These are phyloP conservation scores for Citrus unshiu DNA, from an alignment of 345 rosid genomes.

Conservation along the genomic window DNA sequence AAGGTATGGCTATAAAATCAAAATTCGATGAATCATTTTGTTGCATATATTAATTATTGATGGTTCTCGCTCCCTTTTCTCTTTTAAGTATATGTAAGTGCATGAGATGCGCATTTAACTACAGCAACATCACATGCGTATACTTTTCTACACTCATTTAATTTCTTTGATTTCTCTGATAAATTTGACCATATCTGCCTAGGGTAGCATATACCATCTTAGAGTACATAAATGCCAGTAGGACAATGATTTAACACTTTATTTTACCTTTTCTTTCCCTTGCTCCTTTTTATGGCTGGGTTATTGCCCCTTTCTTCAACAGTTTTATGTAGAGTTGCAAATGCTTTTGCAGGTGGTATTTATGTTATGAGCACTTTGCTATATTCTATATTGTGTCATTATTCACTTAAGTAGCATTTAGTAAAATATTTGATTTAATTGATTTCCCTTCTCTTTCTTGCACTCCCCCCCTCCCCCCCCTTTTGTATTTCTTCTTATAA, in stretches of 20 bases:
- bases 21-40: neutral
- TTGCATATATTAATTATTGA: neutral
- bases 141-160: neutral
- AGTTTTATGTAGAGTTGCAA: neutral
- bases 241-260: neutral
- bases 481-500: neutral
- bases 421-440: neutral
- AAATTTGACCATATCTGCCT: neutral
- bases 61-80: neutral
- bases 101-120: neutral
- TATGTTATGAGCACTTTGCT: neutral
- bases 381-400: neutral
- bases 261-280: neutral
- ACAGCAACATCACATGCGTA: neutral
- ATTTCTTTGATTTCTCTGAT: neutral
- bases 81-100: neutral
- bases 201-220: neutral
- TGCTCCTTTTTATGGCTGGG: neutral
- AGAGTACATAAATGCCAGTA: neutral
- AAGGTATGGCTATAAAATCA: slow-evolving; percentile 44
- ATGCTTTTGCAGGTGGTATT: neutral
- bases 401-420: neutral
- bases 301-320: neutral
- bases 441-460: neutral
- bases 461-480: too few species aligned